phyloP scores from a whole-genome alignment of 257 asterid genomes.

The Striga asiatica region DNA sequence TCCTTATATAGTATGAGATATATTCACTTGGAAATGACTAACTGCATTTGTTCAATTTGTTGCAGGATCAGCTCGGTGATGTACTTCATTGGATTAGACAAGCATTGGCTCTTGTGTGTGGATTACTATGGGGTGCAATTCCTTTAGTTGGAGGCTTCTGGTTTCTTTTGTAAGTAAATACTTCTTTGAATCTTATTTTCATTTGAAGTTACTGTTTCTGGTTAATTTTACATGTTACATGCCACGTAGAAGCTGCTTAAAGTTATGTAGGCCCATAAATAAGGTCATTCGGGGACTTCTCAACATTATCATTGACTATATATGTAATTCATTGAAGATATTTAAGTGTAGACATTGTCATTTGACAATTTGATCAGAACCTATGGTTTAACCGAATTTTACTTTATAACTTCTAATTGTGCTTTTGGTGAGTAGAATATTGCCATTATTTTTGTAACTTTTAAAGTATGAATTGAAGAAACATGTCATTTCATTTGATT shows the following conservation, averaged over 20 bases:
- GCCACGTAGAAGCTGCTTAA: neutral
- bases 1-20: neutral
- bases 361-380: neutral
- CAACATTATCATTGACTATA: neutral
- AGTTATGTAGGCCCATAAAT: neutral
- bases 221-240: neutral
- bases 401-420: neutral
- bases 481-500: too few species aligned
- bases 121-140: constrained; percentile 86
- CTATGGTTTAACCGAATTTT: neutral
- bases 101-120: constrained; percentile 62
- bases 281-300: neutral
- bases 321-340: neutral
- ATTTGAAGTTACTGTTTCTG: constrained; percentile 2
- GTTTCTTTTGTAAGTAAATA: constrained; percentile 63
- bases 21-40: constrained; percentile 1
- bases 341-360: neutral
- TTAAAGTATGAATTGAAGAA: too few species aligned
- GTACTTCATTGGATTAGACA: constrained; percentile 94
- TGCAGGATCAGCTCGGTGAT: constrained; percentile 91
- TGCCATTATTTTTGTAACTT: too few species aligned
- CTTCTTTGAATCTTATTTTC: constrained; percentile 5
- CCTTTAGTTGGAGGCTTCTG: constrained; percentile 90
- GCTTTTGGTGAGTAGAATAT: neutral
- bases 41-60: constrained; percentile 14